Evolutionary conservation across 2,329 filamentous ascomycete genomes (phyloP).

Genomic region (Aspergillus sclerotialis): DNA sequence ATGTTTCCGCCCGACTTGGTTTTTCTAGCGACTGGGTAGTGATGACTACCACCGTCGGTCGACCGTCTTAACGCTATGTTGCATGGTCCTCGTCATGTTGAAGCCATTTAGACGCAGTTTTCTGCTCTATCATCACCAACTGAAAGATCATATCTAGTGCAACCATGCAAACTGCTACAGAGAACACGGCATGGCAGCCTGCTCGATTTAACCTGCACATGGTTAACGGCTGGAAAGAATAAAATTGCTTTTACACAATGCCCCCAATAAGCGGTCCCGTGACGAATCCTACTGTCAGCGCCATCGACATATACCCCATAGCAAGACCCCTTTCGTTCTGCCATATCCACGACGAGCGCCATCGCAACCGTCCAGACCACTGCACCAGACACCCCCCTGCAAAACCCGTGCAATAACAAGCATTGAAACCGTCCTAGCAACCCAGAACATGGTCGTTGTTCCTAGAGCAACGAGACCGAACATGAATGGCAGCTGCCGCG

Average conservation of each 20-base stretch:
- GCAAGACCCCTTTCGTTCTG: constrained; percentile 53
- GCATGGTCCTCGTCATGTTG: constrained; percentile 4
- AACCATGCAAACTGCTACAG: constrained; percentile 41
- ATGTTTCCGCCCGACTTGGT: no score
- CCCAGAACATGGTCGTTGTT: constrained; percentile 49
- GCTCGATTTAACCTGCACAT: constrained; percentile 15
- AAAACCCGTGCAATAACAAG: constrained; percentile 47
- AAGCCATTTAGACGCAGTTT: constrained; percentile 10
- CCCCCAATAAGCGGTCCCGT: constrained; percentile 54
- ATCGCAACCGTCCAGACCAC: constrained; percentile 57
- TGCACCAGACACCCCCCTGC: constrained; percentile 51
- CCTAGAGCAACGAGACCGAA: constrained; percentile 47
- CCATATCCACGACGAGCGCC: constrained; percentile 53
- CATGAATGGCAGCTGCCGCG: constrained; percentile 52
- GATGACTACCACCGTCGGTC: neutral
- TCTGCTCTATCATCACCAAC: constrained; percentile 49
- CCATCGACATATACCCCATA: constrained; percentile 45
- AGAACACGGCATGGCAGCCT: constrained; percentile 25
- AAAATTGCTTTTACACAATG: constrained; percentile 51
- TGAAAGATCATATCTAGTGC: constrained; percentile 55
- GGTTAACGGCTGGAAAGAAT: no score
- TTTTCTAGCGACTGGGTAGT: neutral
- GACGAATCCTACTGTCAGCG: constrained; percentile 53
- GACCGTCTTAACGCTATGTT: constrained; percentile 4
- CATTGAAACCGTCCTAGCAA: constrained; percentile 41